phyloP scores from a whole-genome alignment of 73 alveolate genomes.

The Durusdinium trenchii region DNA sequence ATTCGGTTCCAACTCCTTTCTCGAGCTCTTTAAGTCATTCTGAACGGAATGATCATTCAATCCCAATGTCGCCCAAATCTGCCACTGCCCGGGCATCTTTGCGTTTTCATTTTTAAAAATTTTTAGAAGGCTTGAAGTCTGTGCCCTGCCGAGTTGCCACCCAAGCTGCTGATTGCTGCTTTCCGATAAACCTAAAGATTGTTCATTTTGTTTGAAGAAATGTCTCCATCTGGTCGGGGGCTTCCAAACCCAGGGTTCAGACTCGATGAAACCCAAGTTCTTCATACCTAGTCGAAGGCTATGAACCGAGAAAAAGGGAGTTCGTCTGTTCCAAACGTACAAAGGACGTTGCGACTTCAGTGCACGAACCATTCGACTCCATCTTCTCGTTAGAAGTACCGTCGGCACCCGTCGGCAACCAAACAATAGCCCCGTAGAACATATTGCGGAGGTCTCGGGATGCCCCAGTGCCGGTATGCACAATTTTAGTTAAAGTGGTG shows the following conservation, averaged over 20 bases:
- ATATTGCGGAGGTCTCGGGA: not conserved
- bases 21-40: not conserved
- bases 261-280: not conserved
- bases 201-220: not conserved
- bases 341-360: not conserved
- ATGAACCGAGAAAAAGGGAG: too few species aligned
- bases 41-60: not conserved
- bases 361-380: not conserved
- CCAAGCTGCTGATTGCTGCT: not conserved
- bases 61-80: not conserved
- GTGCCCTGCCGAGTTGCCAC: not conserved
- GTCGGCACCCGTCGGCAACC: too few species aligned
- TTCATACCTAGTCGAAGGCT: too few species aligned
- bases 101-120: not conserved
- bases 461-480: not conserved
- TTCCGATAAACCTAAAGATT: not conserved
- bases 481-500: not conserved
- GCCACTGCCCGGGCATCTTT: not conserved
- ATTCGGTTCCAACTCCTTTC: not conserved
- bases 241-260: constrained; percentile 2
- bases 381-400: not conserved
- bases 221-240: not conserved
- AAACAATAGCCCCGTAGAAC: not conserved
- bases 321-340: constrained; percentile 5
- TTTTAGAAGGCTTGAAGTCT: not conserved